A percentile compares a stretch with the other conserved stretches of the same genome.
Evolutionary conservation across 306 rosid genomes (phyloP).

Genomic region (Astragalus glycyphyllos): DNA sequence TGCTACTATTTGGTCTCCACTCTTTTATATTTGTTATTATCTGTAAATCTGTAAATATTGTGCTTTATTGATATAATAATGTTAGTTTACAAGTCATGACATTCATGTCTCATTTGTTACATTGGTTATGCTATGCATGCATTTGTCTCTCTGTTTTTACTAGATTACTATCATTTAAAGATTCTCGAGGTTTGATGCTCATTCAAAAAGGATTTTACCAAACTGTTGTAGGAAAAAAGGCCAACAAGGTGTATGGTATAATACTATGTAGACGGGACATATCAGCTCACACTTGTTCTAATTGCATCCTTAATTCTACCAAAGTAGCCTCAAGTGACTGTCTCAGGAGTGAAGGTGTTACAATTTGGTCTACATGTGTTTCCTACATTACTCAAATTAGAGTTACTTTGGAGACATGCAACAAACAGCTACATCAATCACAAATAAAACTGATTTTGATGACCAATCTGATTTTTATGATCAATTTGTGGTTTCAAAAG

Average conservation of each 20-base stretch:
- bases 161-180: no score
- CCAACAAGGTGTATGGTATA: constrained; percentile 51
- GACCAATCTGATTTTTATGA: no score
- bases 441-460: constrained; percentile 58
- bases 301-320: constrained; percentile 48
- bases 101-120: no score
- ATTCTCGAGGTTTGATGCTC: no score
- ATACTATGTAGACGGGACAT: constrained; percentile 62
- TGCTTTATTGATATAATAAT: no score
- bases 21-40: no score
- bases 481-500: constrained; percentile 51
- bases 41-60: no score
- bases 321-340: constrained; percentile 46
- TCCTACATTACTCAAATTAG: constrained; percentile 51
- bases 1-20: no score
- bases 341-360: constrained; percentile 49
- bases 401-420: constrained; percentile 53
- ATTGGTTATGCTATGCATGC: no score
- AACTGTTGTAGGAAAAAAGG: constrained; percentile 39
- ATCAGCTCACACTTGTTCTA: constrained; percentile 47
- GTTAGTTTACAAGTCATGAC: no score
- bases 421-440: constrained; percentile 39
- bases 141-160: no score
- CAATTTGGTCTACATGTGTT: constrained; percentile 61
- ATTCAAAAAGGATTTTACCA: constrained; percentile 52